These are phyloP conservation scores for Coemansia umbellata DNA, from an alignment of 192 early-diverging fungal genomes.

Conservation along the genomic window DNA sequence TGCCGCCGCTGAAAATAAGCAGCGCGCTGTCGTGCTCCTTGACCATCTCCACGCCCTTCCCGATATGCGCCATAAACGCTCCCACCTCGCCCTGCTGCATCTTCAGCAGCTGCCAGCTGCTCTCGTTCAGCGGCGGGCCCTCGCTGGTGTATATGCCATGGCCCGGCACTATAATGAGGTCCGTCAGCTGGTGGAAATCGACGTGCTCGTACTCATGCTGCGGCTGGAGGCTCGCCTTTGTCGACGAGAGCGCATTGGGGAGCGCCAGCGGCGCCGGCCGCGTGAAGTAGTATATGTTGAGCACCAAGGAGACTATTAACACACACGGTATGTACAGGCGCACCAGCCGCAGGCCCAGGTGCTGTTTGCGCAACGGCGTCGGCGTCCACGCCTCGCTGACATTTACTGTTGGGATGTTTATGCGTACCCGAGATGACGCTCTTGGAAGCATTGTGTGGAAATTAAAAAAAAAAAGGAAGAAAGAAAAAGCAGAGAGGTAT, in stretches of 20 bases:
- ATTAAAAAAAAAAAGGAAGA: background rate
- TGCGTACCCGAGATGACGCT: slow-evolving; percentile 43
- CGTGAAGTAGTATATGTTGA: slow-evolving; percentile 52
- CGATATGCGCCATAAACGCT: slow-evolving; percentile 48
- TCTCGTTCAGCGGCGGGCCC: slow-evolving; percentile 32
- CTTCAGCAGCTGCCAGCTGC: slow-evolving; percentile 42
- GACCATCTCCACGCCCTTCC: slow-evolving; percentile 36
- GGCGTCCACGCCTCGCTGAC: slow-evolving; percentile 44
- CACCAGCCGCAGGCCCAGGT: slow-evolving; percentile 23
- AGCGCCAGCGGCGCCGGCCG: slow-evolving; percentile 33
- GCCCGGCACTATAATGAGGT: slow-evolving; percentile 48
- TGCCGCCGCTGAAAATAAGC: slow-evolving; percentile 51
- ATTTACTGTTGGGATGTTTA: slow-evolving; percentile 52
- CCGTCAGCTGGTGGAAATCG: slow-evolving; percentile 37
- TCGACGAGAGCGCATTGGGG: slow-evolving; percentile 25
- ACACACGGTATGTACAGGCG: slow-evolving; percentile 33
- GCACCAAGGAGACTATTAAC: slow-evolving; percentile 33
- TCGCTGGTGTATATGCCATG: slow-evolving; percentile 49
- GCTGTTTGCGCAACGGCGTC: slow-evolving; percentile 46
- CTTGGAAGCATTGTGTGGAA: slow-evolving; percentile 1
- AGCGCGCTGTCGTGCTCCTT: slow-evolving; percentile 38
- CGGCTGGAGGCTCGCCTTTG: background rate
- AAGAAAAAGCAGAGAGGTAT: background rate
- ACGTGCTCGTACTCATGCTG: slow-evolving; percentile 14
- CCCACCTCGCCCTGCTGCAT: slow-evolving; percentile 46